Conservation (phyloP, 2,329 filamentous ascomycete genomes). For the Emergomyces pasteurianus region DNA sequence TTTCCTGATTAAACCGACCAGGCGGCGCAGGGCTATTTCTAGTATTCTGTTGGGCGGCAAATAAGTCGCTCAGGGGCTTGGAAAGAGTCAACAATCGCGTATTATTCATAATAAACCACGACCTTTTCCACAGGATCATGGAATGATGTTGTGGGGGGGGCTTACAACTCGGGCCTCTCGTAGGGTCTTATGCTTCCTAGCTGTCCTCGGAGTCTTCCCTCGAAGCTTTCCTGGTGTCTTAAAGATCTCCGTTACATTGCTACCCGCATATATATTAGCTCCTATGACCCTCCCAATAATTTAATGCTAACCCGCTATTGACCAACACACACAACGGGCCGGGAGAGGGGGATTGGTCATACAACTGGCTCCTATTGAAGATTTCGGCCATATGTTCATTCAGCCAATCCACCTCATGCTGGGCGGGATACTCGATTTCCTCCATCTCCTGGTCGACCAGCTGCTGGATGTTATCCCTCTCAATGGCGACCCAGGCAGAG, state of each 20-base stretch:
- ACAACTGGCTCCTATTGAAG: slow-evolving; percentile 79
- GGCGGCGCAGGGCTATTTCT: slow-evolving; percentile 24
- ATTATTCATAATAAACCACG: neutral
- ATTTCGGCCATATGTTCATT: slow-evolving; percentile 98
- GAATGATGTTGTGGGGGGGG: slow-evolving; percentile 2
- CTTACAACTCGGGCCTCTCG: slow-evolving; percentile 31
- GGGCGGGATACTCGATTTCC: slow-evolving; percentile 82
- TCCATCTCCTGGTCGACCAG: slow-evolving; percentile 74
- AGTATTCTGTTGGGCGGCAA: slow-evolving; percentile 30
- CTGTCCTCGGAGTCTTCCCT: slow-evolving; percentile 37
- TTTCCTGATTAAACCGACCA: slow-evolving; percentile 24
- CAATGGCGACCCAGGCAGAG: slow-evolving; percentile 70
- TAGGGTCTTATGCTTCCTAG: slow-evolving; percentile 23
- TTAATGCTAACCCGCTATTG: neutral
- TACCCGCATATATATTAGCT: slow-evolving; percentile 29
- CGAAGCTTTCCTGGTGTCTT: slow-evolving; percentile 48
- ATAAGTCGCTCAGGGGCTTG: slow-evolving; percentile 39
- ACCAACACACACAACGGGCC: neutral
- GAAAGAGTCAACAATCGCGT: slow-evolving; percentile 2
- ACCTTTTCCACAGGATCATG: neutral
- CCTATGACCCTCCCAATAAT: slow-evolving; percentile 1
- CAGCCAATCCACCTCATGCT: slow-evolving; percentile 93
- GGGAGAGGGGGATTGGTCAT: slow-evolving; percentile 26
- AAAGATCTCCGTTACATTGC: slow-evolving; percentile 88
- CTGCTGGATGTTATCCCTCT: slow-evolving; percentile 64